Conservation (phyloP, 805 yeast species). For the Wickerhamiella azyma region DNA sequence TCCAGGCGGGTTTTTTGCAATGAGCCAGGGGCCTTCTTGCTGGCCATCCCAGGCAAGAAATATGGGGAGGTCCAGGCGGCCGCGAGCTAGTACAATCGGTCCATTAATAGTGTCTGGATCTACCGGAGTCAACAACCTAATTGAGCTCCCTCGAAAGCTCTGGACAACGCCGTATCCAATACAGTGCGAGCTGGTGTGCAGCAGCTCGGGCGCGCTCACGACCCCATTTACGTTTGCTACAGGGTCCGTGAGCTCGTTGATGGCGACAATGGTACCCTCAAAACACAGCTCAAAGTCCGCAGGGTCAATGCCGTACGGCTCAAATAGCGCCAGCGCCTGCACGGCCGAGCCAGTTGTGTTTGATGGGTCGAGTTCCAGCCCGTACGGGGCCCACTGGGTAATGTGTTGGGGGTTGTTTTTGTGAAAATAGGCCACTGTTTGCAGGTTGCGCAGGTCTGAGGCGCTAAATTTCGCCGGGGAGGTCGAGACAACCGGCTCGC, state of each 20-base stretch:
- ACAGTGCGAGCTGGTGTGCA: conserved; percentile 23
- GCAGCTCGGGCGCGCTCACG: background rate
- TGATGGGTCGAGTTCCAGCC: conserved; percentile 15
- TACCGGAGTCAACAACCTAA: conserved; percentile 43
- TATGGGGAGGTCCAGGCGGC: conserved; percentile 52
- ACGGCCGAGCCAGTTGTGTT: conserved; percentile 22
- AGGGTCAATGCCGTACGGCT: conserved; percentile 18
- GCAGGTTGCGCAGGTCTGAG: conserved; percentile 19
- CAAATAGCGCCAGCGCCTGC: conserved; percentile 13
- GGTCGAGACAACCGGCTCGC: background rate
- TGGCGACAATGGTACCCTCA: conserved; percentile 26
- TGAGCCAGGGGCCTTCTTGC: conserved; percentile 33
- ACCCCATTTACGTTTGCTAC: background rate
- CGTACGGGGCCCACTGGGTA: conserved; percentile 23
- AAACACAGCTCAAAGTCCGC: conserved; percentile 20
- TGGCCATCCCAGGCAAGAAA: conserved; percentile 35
- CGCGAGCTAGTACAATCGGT: conserved; percentile 39
- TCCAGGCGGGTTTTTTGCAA: conserved; percentile 19
- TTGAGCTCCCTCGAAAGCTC: conserved; percentile 36
- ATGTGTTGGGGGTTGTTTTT: conserved; percentile 20
- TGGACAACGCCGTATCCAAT: conserved; percentile 52
- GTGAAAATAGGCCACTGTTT: conserved; percentile 23
- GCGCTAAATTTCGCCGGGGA: conserved; percentile 11
- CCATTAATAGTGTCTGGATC: conserved; percentile 17
- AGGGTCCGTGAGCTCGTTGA: conserved; percentile 10